These are phyloP conservation scores for Dendrothele bispora DNA, from an alignment of 768 basidiomycete species.

Conservation along the genomic window DNA sequence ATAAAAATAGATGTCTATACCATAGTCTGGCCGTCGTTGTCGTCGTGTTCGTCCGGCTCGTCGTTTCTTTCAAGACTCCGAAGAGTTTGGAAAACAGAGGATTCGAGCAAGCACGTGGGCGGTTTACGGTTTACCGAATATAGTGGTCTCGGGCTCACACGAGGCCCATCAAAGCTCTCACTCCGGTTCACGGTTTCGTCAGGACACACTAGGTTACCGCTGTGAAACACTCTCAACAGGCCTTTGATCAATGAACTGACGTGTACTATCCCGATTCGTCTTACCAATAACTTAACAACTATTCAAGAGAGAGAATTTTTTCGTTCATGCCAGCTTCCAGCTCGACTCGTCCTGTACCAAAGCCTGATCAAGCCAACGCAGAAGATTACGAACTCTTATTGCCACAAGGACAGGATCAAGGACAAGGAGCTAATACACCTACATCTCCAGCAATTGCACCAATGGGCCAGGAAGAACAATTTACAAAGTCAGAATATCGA, in stretches of 20 bases:
- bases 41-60: too few species aligned
- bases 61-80: neutral
- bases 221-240: too few species aligned
- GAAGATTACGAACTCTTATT: conserved; percentile 16
- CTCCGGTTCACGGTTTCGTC: too few species aligned
- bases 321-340: neutral
- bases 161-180: too few species aligned
- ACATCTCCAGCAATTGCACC: conserved; percentile 27
- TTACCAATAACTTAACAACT: neutral
- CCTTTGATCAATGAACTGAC: neutral
- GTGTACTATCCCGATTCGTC: neutral
- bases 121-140: too few species aligned
- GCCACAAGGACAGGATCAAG: conserved; percentile 3
- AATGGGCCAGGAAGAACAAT: conserved; percentile 25
- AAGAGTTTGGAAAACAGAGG: neutral
- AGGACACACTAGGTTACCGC: too few species aligned
- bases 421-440: conserved; percentile 21
- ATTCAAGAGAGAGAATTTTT: neutral
- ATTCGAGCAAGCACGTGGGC: too few species aligned
- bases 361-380: conserved; percentile 2
- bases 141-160: too few species aligned
- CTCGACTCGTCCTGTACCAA: conserved; percentile 1
- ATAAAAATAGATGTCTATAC: too few species aligned
- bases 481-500: conserved; percentile 34
- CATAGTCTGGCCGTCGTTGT: too few species aligned